phyloP scores from a whole-genome alignment of 148 eudicot genomes.

The Camellia lanceoleosa region DNA sequence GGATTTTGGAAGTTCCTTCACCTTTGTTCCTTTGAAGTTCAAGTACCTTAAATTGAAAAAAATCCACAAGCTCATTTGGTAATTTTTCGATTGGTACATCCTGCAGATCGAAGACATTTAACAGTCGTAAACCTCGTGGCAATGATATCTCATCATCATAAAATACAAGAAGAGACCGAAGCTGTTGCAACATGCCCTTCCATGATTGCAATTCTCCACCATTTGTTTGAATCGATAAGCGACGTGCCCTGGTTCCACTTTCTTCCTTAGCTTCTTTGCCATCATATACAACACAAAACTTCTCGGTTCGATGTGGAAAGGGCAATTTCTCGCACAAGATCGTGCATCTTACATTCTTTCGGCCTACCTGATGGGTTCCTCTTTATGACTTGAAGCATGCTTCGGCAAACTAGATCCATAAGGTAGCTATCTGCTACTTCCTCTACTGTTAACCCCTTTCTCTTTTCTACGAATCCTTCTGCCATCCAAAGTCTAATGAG shows the following conservation, averaged over 20 bases:
- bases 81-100: not conserved
- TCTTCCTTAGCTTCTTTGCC: too few species aligned
- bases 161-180: too few species aligned
- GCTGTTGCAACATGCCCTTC: too few species aligned
- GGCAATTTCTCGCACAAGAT: not conserved
- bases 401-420: not conserved
- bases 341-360: not conserved
- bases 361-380: not conserved
- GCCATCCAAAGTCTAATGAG: not conserved
- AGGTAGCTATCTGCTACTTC: not conserved
- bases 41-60: not conserved
- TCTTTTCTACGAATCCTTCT: not conserved
- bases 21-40: not conserved
- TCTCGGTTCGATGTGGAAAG: not conserved
- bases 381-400: not conserved
- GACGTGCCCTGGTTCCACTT: too few species aligned
- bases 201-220: too few species aligned
- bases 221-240: too few species aligned
- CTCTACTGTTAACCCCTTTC: not conserved
- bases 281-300: not conserved
- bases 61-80: slow-evolving; percentile 11
- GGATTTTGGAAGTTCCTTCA: slow-evolving; percentile 3
- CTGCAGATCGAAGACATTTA: too few species aligned
- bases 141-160: too few species aligned
- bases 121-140: too few species aligned